Evolutionary conservation across 257 asterid genomes (phyloP).

Genomic region (Haberlea rhodopensis): DNA sequence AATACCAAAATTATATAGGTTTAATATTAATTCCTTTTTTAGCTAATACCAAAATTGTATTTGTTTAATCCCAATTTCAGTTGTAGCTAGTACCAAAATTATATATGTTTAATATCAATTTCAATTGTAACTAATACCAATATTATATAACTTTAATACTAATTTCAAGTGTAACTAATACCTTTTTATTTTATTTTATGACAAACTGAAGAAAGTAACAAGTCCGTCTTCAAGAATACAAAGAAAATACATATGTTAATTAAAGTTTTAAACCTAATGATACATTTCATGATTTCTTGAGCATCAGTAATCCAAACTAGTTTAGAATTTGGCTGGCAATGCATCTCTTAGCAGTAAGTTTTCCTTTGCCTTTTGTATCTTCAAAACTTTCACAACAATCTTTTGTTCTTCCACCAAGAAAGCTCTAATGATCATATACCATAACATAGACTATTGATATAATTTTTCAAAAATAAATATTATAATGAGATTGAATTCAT

Average conservation of each 20-base stretch:
- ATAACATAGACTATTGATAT: not conserved
- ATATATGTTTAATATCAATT: too few species aligned
- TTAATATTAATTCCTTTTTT: too few species aligned
- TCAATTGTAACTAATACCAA: too few species aligned
- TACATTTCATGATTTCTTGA: slow-evolving; percentile 20
- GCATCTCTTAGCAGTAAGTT: slow-evolving; percentile 17
- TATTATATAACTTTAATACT: too few species aligned
- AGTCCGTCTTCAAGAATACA: slow-evolving; percentile 17
- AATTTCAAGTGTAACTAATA: too few species aligned
- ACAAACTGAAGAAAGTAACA: slow-evolving; percentile 17
- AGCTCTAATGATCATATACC: slow-evolving; percentile 29
- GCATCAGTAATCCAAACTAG: slow-evolving; percentile 25
- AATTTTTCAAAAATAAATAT: not conserved
- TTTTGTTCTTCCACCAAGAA: slow-evolving; percentile 30
- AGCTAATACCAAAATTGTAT: too few species aligned
- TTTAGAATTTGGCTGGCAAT: slow-evolving; percentile 13
- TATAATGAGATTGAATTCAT: not conserved
- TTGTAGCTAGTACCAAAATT: too few species aligned
- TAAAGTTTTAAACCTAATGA: slow-evolving; percentile 23
- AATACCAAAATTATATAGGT: too few species aligned
- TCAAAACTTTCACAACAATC: slow-evolving; percentile 27
- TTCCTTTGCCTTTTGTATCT: slow-evolving; percentile 29
- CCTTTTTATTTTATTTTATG: slow-evolving; percentile 25
- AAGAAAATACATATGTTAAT: slow-evolving; percentile 23
- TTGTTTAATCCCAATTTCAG: too few species aligned